A percentile compares a stretch with the other conserved stretches of the same genome.
Conservation (phyloP, 2,329 filamentous ascomycete species). For the Aspergillus glaucus region DNA sequence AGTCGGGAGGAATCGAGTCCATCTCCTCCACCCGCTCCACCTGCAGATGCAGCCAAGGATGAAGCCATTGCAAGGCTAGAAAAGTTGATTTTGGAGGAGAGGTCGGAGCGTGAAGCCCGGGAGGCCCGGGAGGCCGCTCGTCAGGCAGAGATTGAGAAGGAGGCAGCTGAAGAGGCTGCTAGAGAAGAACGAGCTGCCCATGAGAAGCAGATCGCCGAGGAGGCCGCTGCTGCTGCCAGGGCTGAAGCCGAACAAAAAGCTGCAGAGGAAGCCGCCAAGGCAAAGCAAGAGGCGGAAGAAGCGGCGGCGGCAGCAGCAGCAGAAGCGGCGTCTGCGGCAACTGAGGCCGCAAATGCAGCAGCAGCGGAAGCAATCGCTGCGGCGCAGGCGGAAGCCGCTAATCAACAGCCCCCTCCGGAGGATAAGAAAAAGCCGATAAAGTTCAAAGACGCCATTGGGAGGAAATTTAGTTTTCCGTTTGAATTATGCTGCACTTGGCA, state of each 20-base stretch:
- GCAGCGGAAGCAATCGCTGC: conserved; percentile 31
- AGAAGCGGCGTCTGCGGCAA: conserved; percentile 34
- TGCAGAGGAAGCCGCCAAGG: conserved; percentile 44
- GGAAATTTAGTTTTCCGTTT: conserved; percentile 90
- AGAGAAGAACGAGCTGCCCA: conserved; percentile 33
- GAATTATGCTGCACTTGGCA: conserved; percentile 77
- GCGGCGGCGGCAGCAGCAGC: conserved; percentile 33
- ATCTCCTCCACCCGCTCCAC: conserved; percentile 20
- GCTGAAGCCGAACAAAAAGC: conserved; percentile 42
- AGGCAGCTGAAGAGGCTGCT: conserved; percentile 36
- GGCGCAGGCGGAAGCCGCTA: conserved; percentile 26
- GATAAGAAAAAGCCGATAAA: conserved; percentile 67
- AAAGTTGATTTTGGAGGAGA: conserved; percentile 48
- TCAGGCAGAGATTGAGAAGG: conserved; percentile 46
- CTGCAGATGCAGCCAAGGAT: conserved; percentile 47
- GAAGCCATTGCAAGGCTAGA: conserved; percentile 57
- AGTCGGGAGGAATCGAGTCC: conserved; percentile 21
- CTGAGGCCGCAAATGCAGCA: conserved; percentile 31
- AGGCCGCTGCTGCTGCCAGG: conserved; percentile 43
- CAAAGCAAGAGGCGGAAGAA: conserved; percentile 40
- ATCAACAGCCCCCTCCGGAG: conserved; percentile 36
- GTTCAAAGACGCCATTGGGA: conserved; percentile 85
- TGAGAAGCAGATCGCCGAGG: conserved; percentile 37
- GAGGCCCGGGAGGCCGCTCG: conserved; percentile 33
- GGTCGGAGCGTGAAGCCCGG: conserved; percentile 34